phyloP scores from a whole-genome alignment of 176 grass and related monocot genomes.

The Hordeum marinum region DNA sequence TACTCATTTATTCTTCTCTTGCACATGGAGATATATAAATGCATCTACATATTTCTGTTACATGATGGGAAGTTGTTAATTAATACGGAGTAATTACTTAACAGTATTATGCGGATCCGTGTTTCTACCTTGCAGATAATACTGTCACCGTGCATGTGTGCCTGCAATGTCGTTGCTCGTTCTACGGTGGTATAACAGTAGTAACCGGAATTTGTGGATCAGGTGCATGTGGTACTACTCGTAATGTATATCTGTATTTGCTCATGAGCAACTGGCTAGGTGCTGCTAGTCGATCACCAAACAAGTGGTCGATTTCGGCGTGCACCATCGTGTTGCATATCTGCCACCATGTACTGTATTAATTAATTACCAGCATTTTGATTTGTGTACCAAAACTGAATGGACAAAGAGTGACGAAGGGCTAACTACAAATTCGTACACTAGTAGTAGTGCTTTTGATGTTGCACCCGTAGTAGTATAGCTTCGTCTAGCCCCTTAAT shows the following conservation, averaged over 20 bases:
- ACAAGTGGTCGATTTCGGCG: not conserved
- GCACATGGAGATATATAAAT: not conserved
- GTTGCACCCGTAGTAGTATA: no score
- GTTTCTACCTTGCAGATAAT: constrained; percentile 22
- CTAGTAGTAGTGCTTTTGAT: not conserved
- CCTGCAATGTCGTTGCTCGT: not conserved
- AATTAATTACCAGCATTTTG: not conserved
- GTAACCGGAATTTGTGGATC: not conserved
- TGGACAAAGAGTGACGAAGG: not conserved
- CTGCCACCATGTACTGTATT: not conserved
- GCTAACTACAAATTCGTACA: not conserved
- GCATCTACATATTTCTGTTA: not conserved
- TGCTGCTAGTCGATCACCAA: not conserved
- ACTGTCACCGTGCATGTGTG: not conserved
- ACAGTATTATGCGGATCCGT: no score
- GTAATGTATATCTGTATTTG: not conserved
- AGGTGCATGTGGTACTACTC: not conserved
- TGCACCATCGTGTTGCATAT: not conserved
- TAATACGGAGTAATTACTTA: not conserved
- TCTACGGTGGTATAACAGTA: not conserved
- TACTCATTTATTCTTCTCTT: not conserved
- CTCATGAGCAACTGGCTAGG: not conserved
- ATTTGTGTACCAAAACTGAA: not conserved
- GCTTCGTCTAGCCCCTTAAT: no score
- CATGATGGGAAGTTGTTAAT: not conserved